Evolutionary conservation across 2,329 filamentous ascomycete genomes (phyloP), one percentile per base, ranked within the genome.

Genomic region (Sphaerostilbella broomeana): DNA sequence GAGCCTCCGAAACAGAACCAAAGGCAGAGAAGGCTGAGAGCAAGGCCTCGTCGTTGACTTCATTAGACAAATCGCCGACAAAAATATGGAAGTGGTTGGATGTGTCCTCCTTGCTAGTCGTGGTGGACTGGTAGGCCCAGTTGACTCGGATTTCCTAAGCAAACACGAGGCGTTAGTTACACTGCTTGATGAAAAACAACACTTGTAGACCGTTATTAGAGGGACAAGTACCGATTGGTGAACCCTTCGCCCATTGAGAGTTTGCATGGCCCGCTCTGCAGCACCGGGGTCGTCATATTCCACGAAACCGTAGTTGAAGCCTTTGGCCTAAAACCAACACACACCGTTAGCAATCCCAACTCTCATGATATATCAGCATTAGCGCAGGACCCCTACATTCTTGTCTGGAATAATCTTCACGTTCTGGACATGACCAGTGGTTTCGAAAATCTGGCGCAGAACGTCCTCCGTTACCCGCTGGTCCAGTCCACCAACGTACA

Each of bases 391-490:
- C 79, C 87, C 77, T 70, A 95, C 89, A 67, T 95, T 98, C 76
- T 98, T 98, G 73, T 98, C 92, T 37, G 92, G 92, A 62, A 98
- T 98, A 59, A 98, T 95, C 75, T 98, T 98, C 61, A 98, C 92
- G 59, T 87, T 95, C 68, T 95, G 84, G 49, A 98, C 92, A 67
- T 98, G 92, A 42, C 92, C 92, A 44, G 89, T 95, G 6, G 92
- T 98, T 72, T 98, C 92, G 58, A 98, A 98, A 55, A 97, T 97
- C 65, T 97, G 90, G 58, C 88, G 87, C 62, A 97, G 68, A 41
- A 97, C 87, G 59, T 97, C 90, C 66, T 97, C 90, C 21, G 90
- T 95, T 47, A 97, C 90, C 51, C 92, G 79, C 55, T 89, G 87
- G 62, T 98, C 92, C 52, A 98, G 72, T 40, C 92, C 92, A 48